Percentiles rank a stretch among this genome's conserved stretches.
phyloP scores from a whole-genome alignment of 2,329 filamentous ascomycete genomes.

The Claviceps sp. region DNA sequence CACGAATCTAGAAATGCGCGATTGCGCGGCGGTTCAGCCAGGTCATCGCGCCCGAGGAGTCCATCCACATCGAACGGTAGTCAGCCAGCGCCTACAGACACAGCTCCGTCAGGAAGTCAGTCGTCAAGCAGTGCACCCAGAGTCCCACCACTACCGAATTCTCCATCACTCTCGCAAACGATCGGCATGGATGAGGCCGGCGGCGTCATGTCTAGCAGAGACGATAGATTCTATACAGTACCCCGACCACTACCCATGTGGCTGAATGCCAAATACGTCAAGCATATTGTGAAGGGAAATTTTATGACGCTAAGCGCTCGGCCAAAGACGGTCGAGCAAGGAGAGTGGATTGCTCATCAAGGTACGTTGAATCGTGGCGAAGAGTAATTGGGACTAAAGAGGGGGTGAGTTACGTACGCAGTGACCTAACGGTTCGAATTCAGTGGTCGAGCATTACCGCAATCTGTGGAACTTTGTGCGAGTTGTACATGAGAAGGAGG shows the following conservation, averaged over 20 bases:
- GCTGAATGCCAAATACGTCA: constrained; percentile 62
- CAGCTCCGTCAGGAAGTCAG: constrained; percentile 33
- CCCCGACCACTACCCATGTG: constrained; percentile 57
- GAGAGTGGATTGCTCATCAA: constrained; percentile 93
- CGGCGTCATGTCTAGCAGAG: constrained; percentile 31
- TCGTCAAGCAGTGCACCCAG: constrained; percentile 41
- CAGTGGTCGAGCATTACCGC: constrained; percentile 86
- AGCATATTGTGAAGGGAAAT: constrained; percentile 90
- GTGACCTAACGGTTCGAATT: constrained; percentile 3
- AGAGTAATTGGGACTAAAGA: not conserved
- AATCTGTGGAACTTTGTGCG: constrained; percentile 81
- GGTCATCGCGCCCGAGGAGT: constrained; percentile 38
- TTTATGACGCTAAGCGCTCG: constrained; percentile 91
- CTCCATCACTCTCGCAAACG: constrained; percentile 50
- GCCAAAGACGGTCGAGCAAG: constrained; percentile 84
- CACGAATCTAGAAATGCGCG: constrained; percentile 36
- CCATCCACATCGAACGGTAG: constrained; percentile 33
- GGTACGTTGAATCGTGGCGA: constrained; percentile 37
- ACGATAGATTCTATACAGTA: constrained; percentile 48
- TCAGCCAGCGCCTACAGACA: constrained; percentile 29
- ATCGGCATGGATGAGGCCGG: constrained; percentile 54
- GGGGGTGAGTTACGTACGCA: not conserved
- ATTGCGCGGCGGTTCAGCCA: constrained; percentile 41
- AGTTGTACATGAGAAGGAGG: constrained; percentile 75
- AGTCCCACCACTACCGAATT: constrained; percentile 48